Evolutionary conservation across 306 rosid genomes (phyloP).

Genomic region (Comarum palustre): DNA sequence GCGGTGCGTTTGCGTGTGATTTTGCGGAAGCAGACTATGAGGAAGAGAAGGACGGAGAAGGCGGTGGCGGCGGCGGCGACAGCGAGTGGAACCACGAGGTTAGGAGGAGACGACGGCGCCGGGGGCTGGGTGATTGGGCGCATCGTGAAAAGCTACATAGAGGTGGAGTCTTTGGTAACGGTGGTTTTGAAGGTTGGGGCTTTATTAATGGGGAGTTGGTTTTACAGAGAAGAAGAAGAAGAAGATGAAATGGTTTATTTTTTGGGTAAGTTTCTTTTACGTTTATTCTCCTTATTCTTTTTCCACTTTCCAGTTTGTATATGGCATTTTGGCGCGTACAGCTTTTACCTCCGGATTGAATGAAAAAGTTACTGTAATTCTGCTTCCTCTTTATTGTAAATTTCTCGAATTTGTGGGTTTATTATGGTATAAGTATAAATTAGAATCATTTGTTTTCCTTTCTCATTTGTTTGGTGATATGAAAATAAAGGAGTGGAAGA

Average conservation of each 20-base stretch:
- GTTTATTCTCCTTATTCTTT: neutral
- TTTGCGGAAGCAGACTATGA: constrained; percentile 47
- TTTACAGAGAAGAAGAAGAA: neutral
- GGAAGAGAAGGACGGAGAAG: constrained; percentile 51
- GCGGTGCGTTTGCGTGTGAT: constrained; percentile 51
- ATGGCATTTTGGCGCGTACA: neutral
- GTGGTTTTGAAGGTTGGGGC: neutral
- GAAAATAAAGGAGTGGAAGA: neutral
- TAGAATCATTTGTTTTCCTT: neutral
- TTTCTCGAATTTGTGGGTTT: neutral
- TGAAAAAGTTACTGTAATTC: neutral
- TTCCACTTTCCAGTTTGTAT: neutral
- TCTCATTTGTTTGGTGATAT: neutral
- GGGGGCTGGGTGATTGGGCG: constrained; percentile 43
- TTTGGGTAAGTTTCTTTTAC: neutral
- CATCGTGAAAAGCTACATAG: constrained; percentile 37
- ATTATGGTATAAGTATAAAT: neutral
- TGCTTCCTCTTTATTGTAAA: neutral
- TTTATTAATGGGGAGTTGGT: neutral
- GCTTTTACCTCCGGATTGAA: neutral
- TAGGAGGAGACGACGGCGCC: constrained; percentile 18
- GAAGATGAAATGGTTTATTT: neutral
- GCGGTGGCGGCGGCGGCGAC: constrained; percentile 30
- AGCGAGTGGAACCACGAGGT: constrained; percentile 26
- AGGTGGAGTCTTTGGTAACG: neutral